These are phyloP conservation scores for Wickerhamomyces kurtzmanii DNA, from an alignment of 805 yeast species.

Conservation along the genomic window DNA sequence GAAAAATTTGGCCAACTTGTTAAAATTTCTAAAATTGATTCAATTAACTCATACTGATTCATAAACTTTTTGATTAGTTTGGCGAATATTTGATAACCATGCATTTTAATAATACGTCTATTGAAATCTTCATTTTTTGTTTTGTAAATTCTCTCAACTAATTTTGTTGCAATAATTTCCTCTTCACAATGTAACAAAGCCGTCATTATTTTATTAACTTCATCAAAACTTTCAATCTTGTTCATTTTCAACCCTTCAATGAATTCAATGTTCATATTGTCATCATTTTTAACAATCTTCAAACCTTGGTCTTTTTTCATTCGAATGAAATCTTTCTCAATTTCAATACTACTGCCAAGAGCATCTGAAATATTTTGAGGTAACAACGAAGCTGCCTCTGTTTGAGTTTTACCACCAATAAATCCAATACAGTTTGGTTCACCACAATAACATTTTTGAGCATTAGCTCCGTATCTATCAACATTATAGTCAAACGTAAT, in stretches of 20 bases:
- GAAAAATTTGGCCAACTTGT: conserved; percentile 62
- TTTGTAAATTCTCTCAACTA: conserved; percentile 56
- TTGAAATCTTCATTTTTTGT: conserved; percentile 42
- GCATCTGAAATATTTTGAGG: conserved; percentile 85
- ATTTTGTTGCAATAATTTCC: conserved; percentile 45
- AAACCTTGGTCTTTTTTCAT: conserved; percentile 40
- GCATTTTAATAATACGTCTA: conserved; percentile 61
- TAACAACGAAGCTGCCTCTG: conserved; percentile 76
- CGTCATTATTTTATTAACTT: conserved; percentile 73
- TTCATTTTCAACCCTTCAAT: conserved; percentile 46
- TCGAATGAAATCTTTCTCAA: conserved; percentile 66
- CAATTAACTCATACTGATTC: conserved; percentile 28
- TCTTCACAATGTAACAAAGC: conserved; percentile 75
- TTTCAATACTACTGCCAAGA: conserved; percentile 58
- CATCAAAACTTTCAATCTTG: conserved; percentile 36
- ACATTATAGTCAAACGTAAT: conserved; percentile 80
- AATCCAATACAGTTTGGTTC: conserved; percentile 87
- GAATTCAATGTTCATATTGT: conserved; percentile 54
- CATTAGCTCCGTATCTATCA: conserved; percentile 90
- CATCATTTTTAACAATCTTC: conserved; percentile 39
- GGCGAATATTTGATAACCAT: conserved; percentile 77
- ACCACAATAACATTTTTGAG: conserved; percentile 93
- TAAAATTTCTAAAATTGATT: conserved; percentile 47
- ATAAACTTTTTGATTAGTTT: conserved; percentile 36
- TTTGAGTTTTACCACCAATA: conserved; percentile 95